Base-by-base conservation (phyloP, 2,329 filamentous ascomycete genomes). In the Capronia coronata region DNA sequence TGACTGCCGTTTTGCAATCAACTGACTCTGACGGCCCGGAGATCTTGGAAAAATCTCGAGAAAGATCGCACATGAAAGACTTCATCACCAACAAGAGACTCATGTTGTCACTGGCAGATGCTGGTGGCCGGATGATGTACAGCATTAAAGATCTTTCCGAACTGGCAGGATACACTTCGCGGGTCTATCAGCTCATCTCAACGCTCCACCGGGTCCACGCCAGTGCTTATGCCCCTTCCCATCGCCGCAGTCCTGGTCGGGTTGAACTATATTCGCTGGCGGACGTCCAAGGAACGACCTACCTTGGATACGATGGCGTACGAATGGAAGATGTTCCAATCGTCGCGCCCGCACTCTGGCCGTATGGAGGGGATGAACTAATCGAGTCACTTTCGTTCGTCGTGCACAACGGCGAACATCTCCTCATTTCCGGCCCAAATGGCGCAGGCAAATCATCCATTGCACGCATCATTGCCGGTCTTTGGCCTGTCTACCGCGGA, bases 81-180 rank as follows among this genome's bases (percentile, higher is more conserved):
- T 98, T 98, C 69, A 96, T 98, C 69, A 98, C 93, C 10, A 98
- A 98, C 72, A 97, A 98, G 69, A 83, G 93, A 3, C 82, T 98
- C 32, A 97, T 98, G 93, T 78, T 98, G 25, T 97, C 91, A 13
- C 78, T 98, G 30, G 93, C 93, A 8, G 93, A 98, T 68, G 93
- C 93, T 1, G 93, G 93, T 51, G 91, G 91, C 21, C 80, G 93
- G 40, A 96, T 98, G 88, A 98, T 98, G 93, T 98, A 98, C 73
- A 93, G 87, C 55, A 94, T 98, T 74, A 98, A 98, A 70, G 94
- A 98, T 64, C 79, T 98, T 29, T 90, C 90, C 1, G 93, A 98
- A 66, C 75, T 98, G 27, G 93, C 93, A 3, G 93, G 93, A 18
- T 94, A 97, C 71, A 98, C 93, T 0, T 95, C 88, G 51, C 83